A percentile compares a stretch with the other conserved stretches of the same genome.
Conservation (phyloP, 345 rosid species). For the Draba incana region DNA sequence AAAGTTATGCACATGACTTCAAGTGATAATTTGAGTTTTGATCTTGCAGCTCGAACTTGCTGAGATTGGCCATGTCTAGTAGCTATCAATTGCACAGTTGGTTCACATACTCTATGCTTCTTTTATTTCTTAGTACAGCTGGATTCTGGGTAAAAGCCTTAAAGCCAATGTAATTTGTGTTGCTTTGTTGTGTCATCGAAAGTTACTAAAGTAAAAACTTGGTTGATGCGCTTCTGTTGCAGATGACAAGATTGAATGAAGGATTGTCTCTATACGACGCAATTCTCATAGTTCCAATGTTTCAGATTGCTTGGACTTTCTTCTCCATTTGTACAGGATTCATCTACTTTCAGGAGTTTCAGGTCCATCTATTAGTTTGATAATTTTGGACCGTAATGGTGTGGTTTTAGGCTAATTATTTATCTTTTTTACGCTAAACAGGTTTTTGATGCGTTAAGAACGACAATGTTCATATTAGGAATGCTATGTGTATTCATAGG, state of each 20-base stretch:
- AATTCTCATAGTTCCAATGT: constrained; percentile 98
- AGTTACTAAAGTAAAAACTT: constrained; percentile 26
- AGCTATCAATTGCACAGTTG: constrained; percentile 88
- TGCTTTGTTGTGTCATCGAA: constrained; percentile 26
- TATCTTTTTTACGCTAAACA: constrained; percentile 37
- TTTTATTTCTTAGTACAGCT: constrained; percentile 94
- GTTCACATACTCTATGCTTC: constrained; percentile 98
- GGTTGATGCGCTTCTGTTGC: constrained; percentile 36
- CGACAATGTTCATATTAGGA: constrained; percentile 94
- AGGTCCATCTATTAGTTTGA: constrained; percentile 52
- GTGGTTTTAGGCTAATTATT: not conserved
- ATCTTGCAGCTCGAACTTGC: constrained; percentile 83
- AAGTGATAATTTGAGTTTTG: constrained; percentile 27
- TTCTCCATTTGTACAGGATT: constrained; percentile 99
- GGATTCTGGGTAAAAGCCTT: constrained; percentile 90
- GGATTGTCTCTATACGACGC: constrained; percentile 93
- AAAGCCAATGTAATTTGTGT: constrained; percentile 8
- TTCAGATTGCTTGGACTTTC: constrained; percentile 99
- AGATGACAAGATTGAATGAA: constrained; percentile 97
- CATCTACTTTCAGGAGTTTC: constrained; percentile 96
- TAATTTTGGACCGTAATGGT: not conserved
- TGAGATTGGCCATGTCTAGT: constrained; percentile 90
- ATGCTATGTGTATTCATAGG: constrained; percentile 86
- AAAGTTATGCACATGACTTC: constrained; percentile 18
- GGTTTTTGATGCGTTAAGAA: constrained; percentile 88